Evolutionary conservation across 768 basidiomycete genomes (phyloP).

Genomic region (Pisolithus marmoratus): DNA sequence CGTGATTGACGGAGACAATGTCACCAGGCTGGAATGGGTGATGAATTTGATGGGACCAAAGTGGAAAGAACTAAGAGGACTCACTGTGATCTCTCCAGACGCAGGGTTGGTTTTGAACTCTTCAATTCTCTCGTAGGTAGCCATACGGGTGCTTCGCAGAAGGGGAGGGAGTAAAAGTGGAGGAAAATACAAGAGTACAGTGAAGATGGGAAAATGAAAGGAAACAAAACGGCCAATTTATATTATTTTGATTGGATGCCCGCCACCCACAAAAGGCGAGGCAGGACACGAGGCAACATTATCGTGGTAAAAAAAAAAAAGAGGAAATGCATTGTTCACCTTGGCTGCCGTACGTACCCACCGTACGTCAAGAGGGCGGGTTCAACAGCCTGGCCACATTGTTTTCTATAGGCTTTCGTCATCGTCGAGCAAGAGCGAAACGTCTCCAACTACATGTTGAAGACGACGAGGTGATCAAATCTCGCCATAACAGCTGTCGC

Average conservation of each 20-base stretch:
- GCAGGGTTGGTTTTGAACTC: slow-evolving; percentile 18
- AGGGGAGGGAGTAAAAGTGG: slow-evolving; percentile 22
- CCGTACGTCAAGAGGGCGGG: slow-evolving; percentile 6
- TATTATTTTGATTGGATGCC: slow-evolving; percentile 53
- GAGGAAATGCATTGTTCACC: slow-evolving; percentile 10
- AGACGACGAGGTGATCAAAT: neutral
- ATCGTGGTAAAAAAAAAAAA: slow-evolving; percentile 15
- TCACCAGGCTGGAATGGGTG: slow-evolving; percentile 57
- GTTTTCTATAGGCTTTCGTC: slow-evolving; percentile 5
- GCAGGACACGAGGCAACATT: slow-evolving; percentile 46
- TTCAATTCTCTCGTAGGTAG: slow-evolving; percentile 30
- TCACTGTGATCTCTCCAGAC: slow-evolving; percentile 33
- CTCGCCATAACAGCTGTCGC: slow-evolving; percentile 1
- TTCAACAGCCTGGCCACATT: neutral
- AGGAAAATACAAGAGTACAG: slow-evolving; percentile 4
- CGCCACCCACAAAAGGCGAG: slow-evolving; percentile 36
- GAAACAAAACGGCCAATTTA: slow-evolving; percentile 29
- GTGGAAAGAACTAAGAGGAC: slow-evolving; percentile 5
- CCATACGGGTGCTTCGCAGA: slow-evolving; percentile 28
- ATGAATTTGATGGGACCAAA: neutral
- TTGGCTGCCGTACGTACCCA: slow-evolving; percentile 7
- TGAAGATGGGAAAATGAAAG: slow-evolving; percentile 15
- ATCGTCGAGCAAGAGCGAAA: slow-evolving; percentile 4
- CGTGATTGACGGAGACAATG: slow-evolving; percentile 71
- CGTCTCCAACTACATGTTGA: neutral